Evolutionary conservation across 129 eudicot species (phyloP).

Genomic region (Logfia minima): DNA sequence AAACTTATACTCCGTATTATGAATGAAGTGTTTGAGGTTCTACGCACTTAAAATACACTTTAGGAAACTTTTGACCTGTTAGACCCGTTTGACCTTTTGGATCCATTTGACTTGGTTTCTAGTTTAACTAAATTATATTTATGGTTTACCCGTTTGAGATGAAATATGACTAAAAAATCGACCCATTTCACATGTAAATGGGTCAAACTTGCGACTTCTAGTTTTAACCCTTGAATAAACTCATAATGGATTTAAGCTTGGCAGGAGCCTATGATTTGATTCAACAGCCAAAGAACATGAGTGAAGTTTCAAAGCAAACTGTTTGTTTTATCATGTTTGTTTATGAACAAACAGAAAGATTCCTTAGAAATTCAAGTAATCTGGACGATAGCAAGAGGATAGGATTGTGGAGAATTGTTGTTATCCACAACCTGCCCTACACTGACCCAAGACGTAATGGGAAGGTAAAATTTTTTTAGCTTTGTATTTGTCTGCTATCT

Average conservation of each 20-base stretch:
- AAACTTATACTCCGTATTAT: background rate
- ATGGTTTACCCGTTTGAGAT: background rate
- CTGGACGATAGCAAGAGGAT: conserved; percentile 53
- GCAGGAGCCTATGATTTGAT: conserved; percentile 84
- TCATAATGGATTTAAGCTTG: conserved; percentile 11
- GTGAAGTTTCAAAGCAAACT: conserved; percentile 63
- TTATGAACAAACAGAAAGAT: conserved; percentile 73
- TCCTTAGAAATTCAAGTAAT: conserved; percentile 48
- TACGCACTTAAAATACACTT: background rate
- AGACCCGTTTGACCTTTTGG: background rate
- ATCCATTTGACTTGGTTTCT: too few species aligned
- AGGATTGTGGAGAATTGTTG: conserved; percentile 79
- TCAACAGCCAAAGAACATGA: conserved; percentile 74
- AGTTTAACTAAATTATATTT: background rate
- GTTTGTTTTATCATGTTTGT: conserved; percentile 84
- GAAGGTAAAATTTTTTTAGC: conserved; percentile 47
- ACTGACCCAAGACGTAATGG: conserved; percentile 87
- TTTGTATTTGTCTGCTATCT: background rate
- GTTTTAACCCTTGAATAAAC: conserved; percentile 6
- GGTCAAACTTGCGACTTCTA: background rate
- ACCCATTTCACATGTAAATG: background rate
- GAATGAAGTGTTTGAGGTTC: background rate
- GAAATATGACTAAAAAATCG: background rate
- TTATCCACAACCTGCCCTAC: conserved; percentile 83
- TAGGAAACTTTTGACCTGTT: background rate